Evolutionary conservation across 2,329 filamentous ascomycete species (phyloP).

Genomic region (Clonostachys rhizophaga): DNA sequence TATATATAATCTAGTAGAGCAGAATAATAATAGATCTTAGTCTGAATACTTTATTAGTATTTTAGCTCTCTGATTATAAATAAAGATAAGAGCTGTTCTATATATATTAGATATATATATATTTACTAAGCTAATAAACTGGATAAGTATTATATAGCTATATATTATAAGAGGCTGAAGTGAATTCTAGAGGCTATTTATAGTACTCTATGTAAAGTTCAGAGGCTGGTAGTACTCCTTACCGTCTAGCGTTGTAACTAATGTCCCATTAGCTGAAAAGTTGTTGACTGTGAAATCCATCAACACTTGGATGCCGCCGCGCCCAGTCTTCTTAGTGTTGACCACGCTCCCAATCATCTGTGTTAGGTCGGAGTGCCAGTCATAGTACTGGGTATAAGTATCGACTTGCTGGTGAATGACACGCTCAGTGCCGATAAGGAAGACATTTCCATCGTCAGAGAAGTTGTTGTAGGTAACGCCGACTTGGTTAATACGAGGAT

Average conservation of each 20-base stretch:
- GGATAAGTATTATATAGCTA: no score
- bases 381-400: background rate
- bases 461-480: background rate
- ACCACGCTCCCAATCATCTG: background rate
- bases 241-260: background rate
- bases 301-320: background rate
- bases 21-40: no score
- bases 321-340: background rate
- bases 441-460: background rate
- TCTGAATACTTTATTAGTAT: no score
- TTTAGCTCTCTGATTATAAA: no score
- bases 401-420: background rate
- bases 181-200: no score
- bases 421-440: background rate
- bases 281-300: background rate
- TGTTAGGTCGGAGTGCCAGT: background rate
- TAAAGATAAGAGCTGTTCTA: no score
- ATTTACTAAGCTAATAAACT: no score
- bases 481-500: background rate
- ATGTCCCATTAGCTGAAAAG: background rate
- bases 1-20: no score
- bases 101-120: no score
- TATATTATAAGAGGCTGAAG: no score
- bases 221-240: background rate
- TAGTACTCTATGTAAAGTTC: background rate